Evolutionary conservation across 2,329 filamentous ascomycete genomes (phyloP), one percentile per base, ranked within the genome.

Genomic region (Pseudogymnoascus sp.): DNA sequence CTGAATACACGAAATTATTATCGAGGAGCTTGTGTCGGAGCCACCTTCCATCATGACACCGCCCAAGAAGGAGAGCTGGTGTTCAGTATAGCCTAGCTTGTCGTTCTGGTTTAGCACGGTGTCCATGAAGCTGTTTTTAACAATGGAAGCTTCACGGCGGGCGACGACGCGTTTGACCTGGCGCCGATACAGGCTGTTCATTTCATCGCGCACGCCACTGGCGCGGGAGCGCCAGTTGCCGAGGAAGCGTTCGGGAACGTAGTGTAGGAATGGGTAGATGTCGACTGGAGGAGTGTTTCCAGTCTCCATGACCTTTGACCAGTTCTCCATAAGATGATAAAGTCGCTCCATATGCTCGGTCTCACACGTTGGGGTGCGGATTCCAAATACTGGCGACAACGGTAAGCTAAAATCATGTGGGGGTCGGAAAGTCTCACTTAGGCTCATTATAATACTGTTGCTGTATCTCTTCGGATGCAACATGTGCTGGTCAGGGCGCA

Each of bases 231-330:
- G 66, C 69, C 74, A 79, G 59, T 74, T 74, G 1, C 71, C 70
- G 48, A 76, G 72, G 1, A 77, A 37, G 0, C 59, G 58, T 59
- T 78, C 69, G 0, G 78, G 78, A 8, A 79, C 63, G 3, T 64
- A 71, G 37, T 77, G 73, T 8, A 80, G 65, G 23, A 74, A 69
- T 0, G 77, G 75, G 58, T 75, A 77, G 35, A 76, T 70, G 58
- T 80, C 78, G 0, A 80, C 74, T 0, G 78, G 77, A 0, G 78
- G 77, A 0, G 76, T 79, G 10, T 73, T 74, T 1, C 77, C 78
- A 0, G 73, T 70, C 64, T 79, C 78, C 68, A 77, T 72, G 0
- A 78, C 69, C 38, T 71, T 68, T 3, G 73, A 73, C 73, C 73
- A 77, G 7, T 72, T 65, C 45, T 76, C 72, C 74, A 77, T 74